Conservation (phyloP, 108 stramenopile genomes). For the Pseudonitzschia delicatissima region DNA sequence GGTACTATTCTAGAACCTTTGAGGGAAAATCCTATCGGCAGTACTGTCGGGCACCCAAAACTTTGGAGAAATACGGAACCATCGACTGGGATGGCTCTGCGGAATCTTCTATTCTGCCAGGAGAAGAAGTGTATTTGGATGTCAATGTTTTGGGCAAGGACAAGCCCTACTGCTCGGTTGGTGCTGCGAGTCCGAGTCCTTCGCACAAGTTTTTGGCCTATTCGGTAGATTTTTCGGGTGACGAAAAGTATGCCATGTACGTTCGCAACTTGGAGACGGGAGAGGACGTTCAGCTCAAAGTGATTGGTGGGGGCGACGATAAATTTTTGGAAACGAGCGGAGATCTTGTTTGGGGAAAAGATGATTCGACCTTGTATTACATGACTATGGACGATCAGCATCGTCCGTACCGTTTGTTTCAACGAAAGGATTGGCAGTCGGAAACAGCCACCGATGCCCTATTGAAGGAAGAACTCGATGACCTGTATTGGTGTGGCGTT, state of each 20-base stretch:
- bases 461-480: slow-evolving; percentile 81
- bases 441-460: slow-evolving; percentile 49
- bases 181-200: slow-evolving; percentile 62
- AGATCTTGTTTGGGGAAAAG: slow-evolving; percentile 73
- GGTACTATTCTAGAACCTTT: slow-evolving; percentile 81
- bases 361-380: slow-evolving; percentile 75
- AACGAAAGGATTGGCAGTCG: slow-evolving; percentile 36
- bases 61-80: slow-evolving; percentile 14
- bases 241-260: slow-evolving; percentile 85
- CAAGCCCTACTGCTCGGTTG: slow-evolving; percentile 79
- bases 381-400: slow-evolving; percentile 80
- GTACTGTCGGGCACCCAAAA: slow-evolving; percentile 68
- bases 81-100: slow-evolving; percentile 48
- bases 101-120: slow-evolving; percentile 46
- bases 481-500: slow-evolving; percentile 53
- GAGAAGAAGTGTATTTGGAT: slow-evolving; percentile 76
- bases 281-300: slow-evolving; percentile 20
- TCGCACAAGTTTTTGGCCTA: slow-evolving; percentile 73
- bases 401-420: slow-evolving; percentile 72
- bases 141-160: slow-evolving; percentile 80
- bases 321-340: slow-evolving; percentile 52
- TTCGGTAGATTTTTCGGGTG: slow-evolving; percentile 82
- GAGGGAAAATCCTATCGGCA: slow-evolving; percentile 72
- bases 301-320: slow-evolving; percentile 39
- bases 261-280: slow-evolving; percentile 74